Base-by-base conservation (phyloP, 1,284 basidiomycete genomes). In the Hymenochaete sp. region DNA sequence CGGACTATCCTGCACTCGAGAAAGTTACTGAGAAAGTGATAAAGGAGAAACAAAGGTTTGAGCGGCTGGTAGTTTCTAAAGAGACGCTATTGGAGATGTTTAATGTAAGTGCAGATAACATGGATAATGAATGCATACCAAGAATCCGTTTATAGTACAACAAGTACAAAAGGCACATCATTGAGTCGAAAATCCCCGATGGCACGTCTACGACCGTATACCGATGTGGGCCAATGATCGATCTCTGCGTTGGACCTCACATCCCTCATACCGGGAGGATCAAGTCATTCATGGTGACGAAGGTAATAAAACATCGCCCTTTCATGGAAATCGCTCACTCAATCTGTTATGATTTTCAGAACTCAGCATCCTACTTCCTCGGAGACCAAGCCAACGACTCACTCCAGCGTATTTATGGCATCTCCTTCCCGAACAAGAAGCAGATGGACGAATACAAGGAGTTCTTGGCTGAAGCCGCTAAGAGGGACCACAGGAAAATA, bases 381-480 rank as follows among this genome's bases (percentile, higher is more conserved):
- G 95, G 93, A 42, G 91, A 98, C 61, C 73, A 86, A 42, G 84
- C 77, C 59, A 98, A 98, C 62, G 96, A 98, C 60, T 91, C 91
- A 3, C 74, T 99, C 45, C 96, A 98, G 64, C 86, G 96, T 42
- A 81, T 99, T 52, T 99, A 98, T 64, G 96, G 96, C 48, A 93
- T 99, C 62, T 97, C 95, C 2, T 99, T 98, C 80, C 96, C 96
- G 0, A 95, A 98, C 68, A 88, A 89, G 66, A 97, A 97, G 67
- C 90, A 95, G 62, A 72, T 98, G 60, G 71, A 80, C 18, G 96
- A 98, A 57, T 93, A 98, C 77, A 98, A 98, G 71, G 80, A 77
- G 38, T 98, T 97, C 72, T 74, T 98, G 49, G 89, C 82, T 42
- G 95, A 98, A 66, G 96, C 96, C 37, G 93, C 95, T 14, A 97